Conservation (phyloP, 768 basidiomycete genomes). For the Trametes cingulata region DNA sequence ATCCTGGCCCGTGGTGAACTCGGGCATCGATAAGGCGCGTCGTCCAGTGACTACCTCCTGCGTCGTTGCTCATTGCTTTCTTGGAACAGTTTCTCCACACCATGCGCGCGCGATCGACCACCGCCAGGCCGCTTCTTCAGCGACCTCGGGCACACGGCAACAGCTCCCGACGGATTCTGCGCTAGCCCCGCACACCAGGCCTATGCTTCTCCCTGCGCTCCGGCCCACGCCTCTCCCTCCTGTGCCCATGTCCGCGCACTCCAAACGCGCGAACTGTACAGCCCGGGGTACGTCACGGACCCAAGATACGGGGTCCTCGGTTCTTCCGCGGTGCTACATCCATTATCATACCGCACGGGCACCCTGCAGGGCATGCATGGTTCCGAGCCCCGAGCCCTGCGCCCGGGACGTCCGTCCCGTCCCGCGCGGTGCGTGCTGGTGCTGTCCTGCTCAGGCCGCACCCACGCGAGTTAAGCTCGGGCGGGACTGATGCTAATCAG, state of each 20-base stretch:
- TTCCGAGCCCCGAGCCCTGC: neutral
- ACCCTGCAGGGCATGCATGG: too few species aligned
- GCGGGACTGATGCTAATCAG: slow-evolving; percentile 25
- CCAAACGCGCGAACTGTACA: slow-evolving; percentile 4
- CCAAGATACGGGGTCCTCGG: neutral
- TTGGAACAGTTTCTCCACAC: slow-evolving; percentile 4
- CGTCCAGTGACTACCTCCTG: neutral
- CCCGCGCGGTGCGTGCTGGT: neutral
- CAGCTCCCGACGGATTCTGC: neutral
- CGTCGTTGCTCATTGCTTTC: neutral
- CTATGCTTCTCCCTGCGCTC: slow-evolving; percentile 6
- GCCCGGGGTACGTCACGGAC: neutral
- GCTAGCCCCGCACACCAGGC: neutral
- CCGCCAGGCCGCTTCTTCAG: neutral
- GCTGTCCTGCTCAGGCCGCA: too few species aligned
- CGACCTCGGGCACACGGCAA: neutral
- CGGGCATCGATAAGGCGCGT: slow-evolving; percentile 19
- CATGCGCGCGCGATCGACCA: neutral
- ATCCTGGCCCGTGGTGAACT: neutral
- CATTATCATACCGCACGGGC: too few species aligned
- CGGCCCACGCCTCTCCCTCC: neutral
- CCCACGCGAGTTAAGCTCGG: slow-evolving; percentile 30
- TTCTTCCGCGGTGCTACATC: slow-evolving; percentile 5
- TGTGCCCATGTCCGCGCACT: slow-evolving; percentile 11
- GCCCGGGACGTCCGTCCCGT: neutral